Conservation (phyloP, 176 grass and related monocot species). For the Aegilops speltoides region DNA sequence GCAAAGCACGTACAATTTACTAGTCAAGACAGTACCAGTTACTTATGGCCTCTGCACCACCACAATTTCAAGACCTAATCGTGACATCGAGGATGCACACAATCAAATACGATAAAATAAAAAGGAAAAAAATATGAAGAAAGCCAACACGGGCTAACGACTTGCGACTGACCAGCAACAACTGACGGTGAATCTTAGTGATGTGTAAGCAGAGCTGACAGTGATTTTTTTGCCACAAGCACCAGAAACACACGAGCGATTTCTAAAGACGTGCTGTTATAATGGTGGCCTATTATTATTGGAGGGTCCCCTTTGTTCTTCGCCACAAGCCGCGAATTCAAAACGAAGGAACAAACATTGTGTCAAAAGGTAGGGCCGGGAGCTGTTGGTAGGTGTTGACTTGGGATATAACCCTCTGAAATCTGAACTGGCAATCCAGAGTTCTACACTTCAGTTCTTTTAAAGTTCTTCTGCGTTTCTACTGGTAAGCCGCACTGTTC, state of each 20-base stretch:
- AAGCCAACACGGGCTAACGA: too few relatives aligned
- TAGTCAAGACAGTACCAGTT: too few relatives aligned
- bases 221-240: too few relatives aligned
- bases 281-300: not conserved
- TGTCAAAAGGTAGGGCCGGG: conserved; percentile 32
- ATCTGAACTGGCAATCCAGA: conserved; percentile 1
- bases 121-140: too few relatives aligned
- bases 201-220: too few relatives aligned
- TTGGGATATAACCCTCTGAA: not conserved
- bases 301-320: not conserved
- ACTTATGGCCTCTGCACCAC: too few relatives aligned
- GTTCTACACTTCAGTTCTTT: not conserved
- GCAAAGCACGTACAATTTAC: too few relatives aligned
- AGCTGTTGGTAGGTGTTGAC: conserved; percentile 39
- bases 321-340: not conserved
- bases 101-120: too few relatives aligned
- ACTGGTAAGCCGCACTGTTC: not conserved
- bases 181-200: too few relatives aligned
- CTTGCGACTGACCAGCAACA: too few relatives aligned
- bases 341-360: not conserved
- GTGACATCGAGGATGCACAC: too few relatives aligned
- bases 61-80: too few relatives aligned
- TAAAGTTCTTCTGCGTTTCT: not conserved
- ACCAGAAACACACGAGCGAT: not conserved
- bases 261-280: conserved; percentile 9